Evolutionary conservation across 306 rosid genomes (phyloP), one percentile per base, ranked within the genome.

Genomic region (Spatholobus suberectus): DNA sequence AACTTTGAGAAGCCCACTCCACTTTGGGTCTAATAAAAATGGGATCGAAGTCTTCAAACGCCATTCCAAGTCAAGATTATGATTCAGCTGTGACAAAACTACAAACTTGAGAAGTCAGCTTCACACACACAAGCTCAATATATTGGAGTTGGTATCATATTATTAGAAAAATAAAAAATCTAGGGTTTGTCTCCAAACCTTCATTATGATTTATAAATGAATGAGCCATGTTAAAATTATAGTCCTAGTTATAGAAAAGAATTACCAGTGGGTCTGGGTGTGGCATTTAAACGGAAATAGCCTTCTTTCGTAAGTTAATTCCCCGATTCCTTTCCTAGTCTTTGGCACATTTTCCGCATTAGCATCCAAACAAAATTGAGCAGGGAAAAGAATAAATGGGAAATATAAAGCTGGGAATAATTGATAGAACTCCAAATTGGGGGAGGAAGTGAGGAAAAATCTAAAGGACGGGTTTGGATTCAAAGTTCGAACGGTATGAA

Each of bases 11-110:
- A 5, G 63, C 21, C 78, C 82, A 76, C 65, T 89, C 97, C 58
- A 90, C 88, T 82, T 61, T 89, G 27, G 91, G 92, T 81, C 90
- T 87, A 26, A 89, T 80, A 75, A 95, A 95, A 37, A 90, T 87
- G 10, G 97, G 92, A 46, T 89, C 89, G 70, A 95, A 87, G 52
- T 59, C 82, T 80, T 77, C 89, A 82, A 95, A 85, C 77, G 83
- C 93, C 97, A 90, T 92, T 76, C 69, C 26, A 46, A 78, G 5
- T 74, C 44, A 61, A 68, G 27, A 63, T 67, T 6, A 67, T 77
- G 73, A 71, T 67, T 24, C 43, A 4, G 14, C 77, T 46, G 65
- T 49, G 1, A 24, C 17, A 24, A 73, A 65, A 49, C 11, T 55
- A 24, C 9, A 70, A 71, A 66, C 24, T 59, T 55, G 14, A 41